A percentile compares a stretch with the other conserved stretches of the same genome.
These are phyloP conservation scores for Microbotryum intermedium DNA, from an alignment of 1,284 basidiomycete species.

Conservation along the genomic window DNA sequence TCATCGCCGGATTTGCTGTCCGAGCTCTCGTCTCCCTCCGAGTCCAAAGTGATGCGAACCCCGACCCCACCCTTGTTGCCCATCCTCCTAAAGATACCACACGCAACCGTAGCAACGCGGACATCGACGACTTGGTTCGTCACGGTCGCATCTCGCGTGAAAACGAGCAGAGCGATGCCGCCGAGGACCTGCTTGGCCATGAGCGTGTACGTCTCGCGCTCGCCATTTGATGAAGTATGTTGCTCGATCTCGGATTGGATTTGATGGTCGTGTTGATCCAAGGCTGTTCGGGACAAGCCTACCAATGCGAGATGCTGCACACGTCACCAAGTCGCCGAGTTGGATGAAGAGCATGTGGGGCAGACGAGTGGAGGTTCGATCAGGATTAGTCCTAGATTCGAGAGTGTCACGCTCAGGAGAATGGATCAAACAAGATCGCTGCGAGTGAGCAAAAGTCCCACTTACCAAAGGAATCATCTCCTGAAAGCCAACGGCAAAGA, in stretches of 20 bases:
- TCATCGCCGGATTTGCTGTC: slow-evolving; percentile 41
- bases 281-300: slow-evolving; percentile 33
- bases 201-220: slow-evolving; percentile 58
- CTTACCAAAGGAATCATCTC: slow-evolving; percentile 75
- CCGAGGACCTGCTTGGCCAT: slow-evolving; percentile 67
- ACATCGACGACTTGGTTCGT: slow-evolving; percentile 56
- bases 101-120: slow-evolving; percentile 35
- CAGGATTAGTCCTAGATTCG: slow-evolving; percentile 44
- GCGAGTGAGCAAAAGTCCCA: slow-evolving; percentile 32
- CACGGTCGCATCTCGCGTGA: slow-evolving; percentile 58
- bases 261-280: slow-evolving; percentile 19
- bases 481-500: slow-evolving; percentile 81
- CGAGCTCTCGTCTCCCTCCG: slow-evolving; percentile 40
- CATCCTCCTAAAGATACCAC: slow-evolving; percentile 48
- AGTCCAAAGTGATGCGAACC: slow-evolving; percentile 62
- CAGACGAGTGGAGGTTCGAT: slow-evolving; percentile 55
- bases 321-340: slow-evolving; percentile 14
- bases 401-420: slow-evolving; percentile 53
- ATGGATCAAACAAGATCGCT: slow-evolving; percentile 7
- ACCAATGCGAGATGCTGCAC: slow-evolving; percentile 38
- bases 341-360: slow-evolving; percentile 17
- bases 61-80: slow-evolving; percentile 95
- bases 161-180: slow-evolving; percentile 70
- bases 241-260: slow-evolving; percentile 16
- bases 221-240: slow-evolving; percentile 49